Base-by-base conservation (phyloP, 1,284 basidiomycete species). In the Peniophora sp. region DNA sequence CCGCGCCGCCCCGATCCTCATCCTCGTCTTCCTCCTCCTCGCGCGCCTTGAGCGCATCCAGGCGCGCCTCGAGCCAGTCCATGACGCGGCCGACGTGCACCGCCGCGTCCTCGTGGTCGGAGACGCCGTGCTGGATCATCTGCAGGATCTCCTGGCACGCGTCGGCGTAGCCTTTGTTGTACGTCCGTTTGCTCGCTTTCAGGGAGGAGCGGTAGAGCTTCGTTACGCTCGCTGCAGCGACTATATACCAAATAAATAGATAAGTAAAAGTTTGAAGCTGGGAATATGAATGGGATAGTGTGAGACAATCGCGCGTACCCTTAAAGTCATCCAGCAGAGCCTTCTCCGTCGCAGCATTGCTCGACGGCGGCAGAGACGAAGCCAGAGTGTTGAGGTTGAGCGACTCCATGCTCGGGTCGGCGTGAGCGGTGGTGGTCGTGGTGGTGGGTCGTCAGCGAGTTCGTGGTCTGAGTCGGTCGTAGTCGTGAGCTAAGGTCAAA, bases 11-110 rank as follows among this genome's bases (percentile, higher is more conserved):
- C 49, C 71, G 68, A 53, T 86, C 83, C 55, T 87, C 83, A 50
- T 87, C 86, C 60, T 88, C 86, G 35, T 86, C 85, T 54, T 88
- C 86, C 61, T 88, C 86, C 50, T 87, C 85, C 52, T 87, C 83
- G 48, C 80, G 71, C 2, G 78, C 71, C 58, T 73, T 78, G 51
- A 88, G 77, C 0, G 85, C 85, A 32, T 89, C 87, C 42, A 88
- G 66, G 51, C 71, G 62, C 1, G 69, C 71, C 55, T 74, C 71
- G 49, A 83, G 78, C 81, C 87, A 89, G 58, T 89, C 85, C 81
- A 89, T 79, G 49, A 90, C 80, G 42, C 81, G 67, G 14, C 83
- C 85, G 58, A 89, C 83, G 0, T 82, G 79, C 76, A 86, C 79
- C 47, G 75, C 78, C 48, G 68, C 71, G 27, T 65, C 61, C 50